phyloP scores from a whole-genome alignment of 257 asterid genomes.

The Apocynum venetum region DNA sequence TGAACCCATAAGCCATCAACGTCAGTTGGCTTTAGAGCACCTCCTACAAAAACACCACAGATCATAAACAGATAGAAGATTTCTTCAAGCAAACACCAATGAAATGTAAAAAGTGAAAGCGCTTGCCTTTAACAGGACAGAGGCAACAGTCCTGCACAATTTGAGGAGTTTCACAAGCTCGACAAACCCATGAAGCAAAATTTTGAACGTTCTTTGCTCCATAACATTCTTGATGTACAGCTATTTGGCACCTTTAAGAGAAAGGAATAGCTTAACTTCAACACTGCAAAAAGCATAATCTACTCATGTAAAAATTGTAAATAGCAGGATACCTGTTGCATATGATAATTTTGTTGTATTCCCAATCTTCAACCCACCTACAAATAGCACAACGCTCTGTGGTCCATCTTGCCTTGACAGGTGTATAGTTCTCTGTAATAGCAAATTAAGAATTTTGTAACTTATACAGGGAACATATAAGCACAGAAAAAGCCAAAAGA shows the following conservation, averaged over 20 bases:
- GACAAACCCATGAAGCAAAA: conserved; percentile 95
- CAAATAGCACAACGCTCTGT: conserved; percentile 95
- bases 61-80: not conserved
- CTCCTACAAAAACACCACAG: conserved; percentile 53
- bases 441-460: conserved; percentile 16
- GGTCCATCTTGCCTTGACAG: conserved; percentile 83
- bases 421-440: conserved; percentile 62
- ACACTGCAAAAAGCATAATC: not conserved
- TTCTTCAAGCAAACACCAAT: not conserved
- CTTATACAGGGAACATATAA: not conserved
- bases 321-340: conserved; percentile 77
- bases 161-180: conserved; percentile 92
- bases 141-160: conserved; percentile 83
- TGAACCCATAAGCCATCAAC: conserved; percentile 82
- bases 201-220: conserved; percentile 61
- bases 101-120: not conserved
- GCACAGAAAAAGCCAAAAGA: conserved; percentile 12
- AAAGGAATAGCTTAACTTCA: not conserved
- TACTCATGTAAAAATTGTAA: conserved; percentile 1
- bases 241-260: conserved; percentile 78
- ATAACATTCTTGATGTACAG: conserved; percentile 97
- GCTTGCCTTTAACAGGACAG: conserved; percentile 93
- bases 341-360: conserved; percentile 85
- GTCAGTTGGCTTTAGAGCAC: conserved; percentile 94
- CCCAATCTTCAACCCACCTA: conserved; percentile 99